Evolutionary conservation across 345 rosid species (phyloP).

Genomic region (Pistacia vera): DNA sequence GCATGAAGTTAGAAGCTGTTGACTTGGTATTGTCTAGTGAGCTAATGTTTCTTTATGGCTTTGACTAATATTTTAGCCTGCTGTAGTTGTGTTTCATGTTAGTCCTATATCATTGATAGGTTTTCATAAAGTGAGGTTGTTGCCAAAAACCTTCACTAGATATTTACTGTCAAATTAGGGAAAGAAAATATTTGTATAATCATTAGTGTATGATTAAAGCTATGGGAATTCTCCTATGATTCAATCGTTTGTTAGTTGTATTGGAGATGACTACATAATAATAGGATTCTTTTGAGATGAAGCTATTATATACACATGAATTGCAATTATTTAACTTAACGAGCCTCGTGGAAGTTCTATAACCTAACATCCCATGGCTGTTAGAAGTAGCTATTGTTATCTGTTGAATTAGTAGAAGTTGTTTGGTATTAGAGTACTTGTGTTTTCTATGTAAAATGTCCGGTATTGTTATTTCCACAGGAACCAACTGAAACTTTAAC

Average conservation of each 20-base stretch:
- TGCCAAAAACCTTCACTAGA: background rate
- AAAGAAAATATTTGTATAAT: background rate
- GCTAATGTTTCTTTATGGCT: conserved; percentile 4
- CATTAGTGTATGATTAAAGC: background rate
- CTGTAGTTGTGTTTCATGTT: conserved; percentile 1
- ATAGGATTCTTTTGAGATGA: background rate
- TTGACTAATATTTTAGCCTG: background rate
- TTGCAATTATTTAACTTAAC: background rate
- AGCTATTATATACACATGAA: background rate
- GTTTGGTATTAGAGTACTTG: background rate
- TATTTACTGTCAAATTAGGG: background rate
- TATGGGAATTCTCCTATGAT: background rate
- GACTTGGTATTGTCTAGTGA: conserved; percentile 62
- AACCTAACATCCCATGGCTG: background rate
- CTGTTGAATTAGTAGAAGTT: background rate
- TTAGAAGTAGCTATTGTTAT: background rate
- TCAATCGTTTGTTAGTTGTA: background rate
- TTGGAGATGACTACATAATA: background rate
- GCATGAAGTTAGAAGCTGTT: conserved; percentile 86
- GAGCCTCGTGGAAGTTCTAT: background rate
- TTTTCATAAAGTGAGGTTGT: background rate
- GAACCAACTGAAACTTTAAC: background rate
- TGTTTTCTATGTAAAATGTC: background rate
- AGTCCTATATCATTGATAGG: background rate
- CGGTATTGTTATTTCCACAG: too few relatives aligned